These are phyloP conservation scores for Aspergillus jensenii DNA, from an alignment of 2,329 filamentous ascomycete genomes.

Conservation along the genomic window DNA sequence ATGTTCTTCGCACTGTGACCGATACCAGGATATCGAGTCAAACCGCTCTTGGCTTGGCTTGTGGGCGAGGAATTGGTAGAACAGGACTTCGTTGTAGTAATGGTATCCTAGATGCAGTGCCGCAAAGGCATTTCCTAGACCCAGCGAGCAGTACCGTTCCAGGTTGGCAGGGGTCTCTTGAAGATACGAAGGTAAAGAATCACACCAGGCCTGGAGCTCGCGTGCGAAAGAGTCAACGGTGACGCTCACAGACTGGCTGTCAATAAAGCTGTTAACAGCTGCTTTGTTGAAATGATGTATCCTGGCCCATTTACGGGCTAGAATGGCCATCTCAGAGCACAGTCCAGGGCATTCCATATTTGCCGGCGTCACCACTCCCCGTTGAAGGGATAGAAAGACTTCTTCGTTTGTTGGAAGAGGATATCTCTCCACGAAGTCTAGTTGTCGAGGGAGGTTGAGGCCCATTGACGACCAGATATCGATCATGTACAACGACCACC, in stretches of 20 bases:
- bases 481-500: slow-evolving; percentile 45
- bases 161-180: slow-evolving; percentile 44
- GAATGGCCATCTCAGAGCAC: neutral
- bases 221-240: neutral
- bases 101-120: slow-evolving; percentile 50
- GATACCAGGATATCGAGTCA: slow-evolving; percentile 28
- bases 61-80: slow-evolving; percentile 45
- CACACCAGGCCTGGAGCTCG: neutral
- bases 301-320: neutral
- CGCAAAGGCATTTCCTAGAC: slow-evolving; percentile 46
- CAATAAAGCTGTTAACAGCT: slow-evolving; percentile 37
- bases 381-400: neutral
- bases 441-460: slow-evolving; percentile 34
- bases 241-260: slow-evolving; percentile 21
- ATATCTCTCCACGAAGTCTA: slow-evolving; percentile 25
- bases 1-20: slow-evolving; percentile 42
- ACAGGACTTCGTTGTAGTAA: slow-evolving; percentile 49
- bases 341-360: neutral
- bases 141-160: slow-evolving; percentile 34
- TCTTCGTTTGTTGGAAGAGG: slow-evolving; percentile 40
- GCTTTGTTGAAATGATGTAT: neutral
- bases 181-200: slow-evolving; percentile 21
- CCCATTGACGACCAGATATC: slow-evolving; percentile 43
- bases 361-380: too few relatives aligned
- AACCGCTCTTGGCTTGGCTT: neutral